Evolutionary conservation across 2,329 filamentous ascomycete species (phyloP).

Genomic region (Colletotrichum higginsianum): DNA sequence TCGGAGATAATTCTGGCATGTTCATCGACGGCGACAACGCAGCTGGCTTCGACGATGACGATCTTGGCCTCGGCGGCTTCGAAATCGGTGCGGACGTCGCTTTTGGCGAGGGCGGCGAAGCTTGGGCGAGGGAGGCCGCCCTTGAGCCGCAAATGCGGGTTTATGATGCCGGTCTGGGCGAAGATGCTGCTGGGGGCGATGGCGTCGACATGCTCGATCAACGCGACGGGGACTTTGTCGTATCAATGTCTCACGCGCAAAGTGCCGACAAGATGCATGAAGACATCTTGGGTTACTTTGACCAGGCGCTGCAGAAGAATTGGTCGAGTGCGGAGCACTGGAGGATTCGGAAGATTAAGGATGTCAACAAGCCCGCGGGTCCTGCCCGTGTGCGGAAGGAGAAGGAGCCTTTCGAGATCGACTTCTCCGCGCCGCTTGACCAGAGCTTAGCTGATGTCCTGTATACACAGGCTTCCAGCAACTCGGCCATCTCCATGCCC

Average conservation of each 20-base stretch:
- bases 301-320: slow-evolving; percentile 95
- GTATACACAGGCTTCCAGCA: slow-evolving; percentile 85
- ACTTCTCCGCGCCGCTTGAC: slow-evolving; percentile 85
- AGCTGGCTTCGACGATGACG: slow-evolving; percentile 80
- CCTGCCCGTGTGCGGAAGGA: slow-evolving; percentile 83
- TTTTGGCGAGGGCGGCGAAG: slow-evolving; percentile 96
- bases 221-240: slow-evolving; percentile 80
- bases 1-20: slow-evolving; percentile 81
- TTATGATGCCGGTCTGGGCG: slow-evolving; percentile 74
- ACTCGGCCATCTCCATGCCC: slow-evolving; percentile 85
- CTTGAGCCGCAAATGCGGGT: slow-evolving; percentile 89
- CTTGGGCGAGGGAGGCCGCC: slow-evolving; percentile 92
- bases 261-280: slow-evolving; percentile 81
- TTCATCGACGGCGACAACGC: slow-evolving; percentile 91
- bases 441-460: slow-evolving; percentile 80
- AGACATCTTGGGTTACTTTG: slow-evolving; percentile 98
- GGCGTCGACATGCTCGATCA: slow-evolving; percentile 73
- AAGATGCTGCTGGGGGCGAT: slow-evolving; percentile 67
- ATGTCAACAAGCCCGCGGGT: slow-evolving; percentile 75
- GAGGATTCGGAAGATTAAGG: slow-evolving; percentile 95
- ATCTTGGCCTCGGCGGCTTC: slow-evolving; percentile 78
- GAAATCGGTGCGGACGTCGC: slow-evolving; percentile 80
- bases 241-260: slow-evolving; percentile 80
- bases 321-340: slow-evolving; percentile 99
- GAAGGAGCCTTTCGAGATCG: slow-evolving; percentile 96